These are phyloP conservation scores for Aphanoascus verrucosus DNA, from an alignment of 2,329 filamentous ascomycete genomes.

Conservation along the genomic window DNA sequence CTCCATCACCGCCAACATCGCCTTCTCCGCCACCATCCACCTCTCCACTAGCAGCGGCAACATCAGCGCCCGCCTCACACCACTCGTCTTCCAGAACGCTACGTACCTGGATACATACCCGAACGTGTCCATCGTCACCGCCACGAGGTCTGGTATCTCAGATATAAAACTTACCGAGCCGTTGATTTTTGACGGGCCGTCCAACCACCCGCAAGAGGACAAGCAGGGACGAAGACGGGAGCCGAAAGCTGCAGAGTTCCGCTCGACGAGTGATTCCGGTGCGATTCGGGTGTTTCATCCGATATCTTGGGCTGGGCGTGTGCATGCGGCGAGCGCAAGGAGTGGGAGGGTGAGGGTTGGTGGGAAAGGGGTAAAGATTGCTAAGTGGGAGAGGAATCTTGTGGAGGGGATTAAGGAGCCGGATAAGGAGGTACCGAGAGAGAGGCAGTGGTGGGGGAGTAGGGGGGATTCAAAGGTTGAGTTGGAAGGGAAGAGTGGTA, in stretches of 20 bases:
- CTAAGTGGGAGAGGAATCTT: slow-evolving; percentile 7
- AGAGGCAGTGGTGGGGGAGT: slow-evolving; percentile 19
- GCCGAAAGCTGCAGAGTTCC: slow-evolving; percentile 14
- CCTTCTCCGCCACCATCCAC: slow-evolving; percentile 41
- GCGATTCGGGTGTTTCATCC: slow-evolving; percentile 23
- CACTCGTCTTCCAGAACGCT: slow-evolving; percentile 24
- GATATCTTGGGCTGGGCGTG: slow-evolving; percentile 23
- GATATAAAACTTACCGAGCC: slow-evolving; percentile 18
- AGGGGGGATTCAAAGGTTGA: slow-evolving; percentile 18
- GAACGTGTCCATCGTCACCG: slow-evolving; percentile 16
- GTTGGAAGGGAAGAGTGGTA: slow-evolving; percentile 42
- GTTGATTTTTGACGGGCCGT: slow-evolving; percentile 1
- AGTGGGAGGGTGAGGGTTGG: slow-evolving; percentile 17
- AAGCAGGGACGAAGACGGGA: background rate
- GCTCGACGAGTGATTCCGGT: slow-evolving; percentile 19
- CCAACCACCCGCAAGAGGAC: background rate
- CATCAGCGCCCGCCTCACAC: slow-evolving; percentile 41
- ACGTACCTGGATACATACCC: background rate
- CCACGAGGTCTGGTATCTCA: slow-evolving; percentile 15
- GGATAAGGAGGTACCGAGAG: slow-evolving; percentile 2
- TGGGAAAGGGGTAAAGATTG: slow-evolving; percentile 20
- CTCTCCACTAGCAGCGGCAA: slow-evolving; percentile 38
- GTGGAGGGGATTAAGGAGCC: slow-evolving; percentile 15
- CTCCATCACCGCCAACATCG: slow-evolving; percentile 32
- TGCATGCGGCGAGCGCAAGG: slow-evolving; percentile 17